Base-by-base conservation (phyloP, 83 land plant species). In the Picea engelmannii region DNA sequence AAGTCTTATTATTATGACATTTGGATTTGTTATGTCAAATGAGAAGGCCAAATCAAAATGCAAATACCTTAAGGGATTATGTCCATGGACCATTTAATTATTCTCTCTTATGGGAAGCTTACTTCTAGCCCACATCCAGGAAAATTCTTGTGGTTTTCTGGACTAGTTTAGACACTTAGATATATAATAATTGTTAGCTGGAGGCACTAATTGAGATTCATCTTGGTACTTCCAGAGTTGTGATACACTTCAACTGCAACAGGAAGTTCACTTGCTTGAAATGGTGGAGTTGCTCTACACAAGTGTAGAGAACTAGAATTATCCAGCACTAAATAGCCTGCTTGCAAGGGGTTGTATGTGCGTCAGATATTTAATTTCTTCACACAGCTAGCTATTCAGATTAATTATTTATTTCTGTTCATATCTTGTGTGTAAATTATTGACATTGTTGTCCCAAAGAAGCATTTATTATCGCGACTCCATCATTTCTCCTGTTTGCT, bases 1-100 rank as follows among this genome's bases (percentile, higher is more conserved):
- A 24, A 66, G 78, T 58, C 78, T 76, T 76, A 76, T 55, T 76
- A 76, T 24, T 52, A 23, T 76, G 62, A 55, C 78, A 76, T 24
- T 55, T 52, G 78, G 78, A 49, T 76, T 76, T 52, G 35, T 12
- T 52, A 55, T 62, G 16, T 55, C 58, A 55, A 76, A 76, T 24
- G 25, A 76, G 15, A 9, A 15, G 78, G 23, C 11, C 77, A 9
- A 47, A 20, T 47, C 25, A 21, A 21, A 52, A 10, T 47, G 59
- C 16, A 17, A 76, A 76, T 16, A 13, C 35, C 25, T 23, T 24
- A 76, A 5, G 12, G 62, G 58, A 76, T 15, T 55, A 52, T 52
- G 58, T 52, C 58, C 58, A 52, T 76, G 15, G 16, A 23, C 62
- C n/a, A 76, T 52, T 24, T 55, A 55, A 74, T 74, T 47, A 74